Evolutionary conservation across 306 rosid genomes (phyloP), one percentile per base, ranked within the genome.

Genomic region (Prunus padus): DNA sequence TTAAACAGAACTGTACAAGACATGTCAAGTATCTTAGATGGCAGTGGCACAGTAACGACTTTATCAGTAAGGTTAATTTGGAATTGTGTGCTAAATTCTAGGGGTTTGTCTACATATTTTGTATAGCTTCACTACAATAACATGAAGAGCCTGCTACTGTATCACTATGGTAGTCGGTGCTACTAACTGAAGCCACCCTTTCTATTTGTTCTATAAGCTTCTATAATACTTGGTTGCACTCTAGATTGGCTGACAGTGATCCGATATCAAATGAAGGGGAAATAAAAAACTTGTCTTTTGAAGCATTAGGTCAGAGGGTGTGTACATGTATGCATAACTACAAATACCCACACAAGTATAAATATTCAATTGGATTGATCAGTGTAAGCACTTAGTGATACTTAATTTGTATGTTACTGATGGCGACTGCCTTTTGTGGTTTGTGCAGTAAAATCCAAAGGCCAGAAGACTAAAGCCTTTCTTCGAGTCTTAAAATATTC

Each of bases 401-500:
- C 9, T 44, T 47, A 28, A 66, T 56, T 52, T 67, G 19, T 46
- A 16, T 14, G 42, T 9, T 12, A 15, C 30, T 64, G 26, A 69
- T 30, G 44, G 30, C 70, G 15, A 81, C 72, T 56, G 46, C 5
- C 62, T 14, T 69, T 23, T 72, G 60, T 74, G 81, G 45, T 77
- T 81, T 76, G 46, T 82, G 96, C 84, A 95, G 99, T 86, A 44
- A 89, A 95, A 85, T 33, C 78, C 5, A 95, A 92, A 79, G 86
- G 63, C 57, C 90, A 85, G 76, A 85, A 88, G 80, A 89, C 93
- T 26, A 92, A 92, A 88, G 96, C 99, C 70, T 95, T 92, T 87
- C 86, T 95, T 77, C 95, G 96, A 75, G 99, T 95, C 78, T 76
- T 95, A 40, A 95, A 95, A 77, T 84, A 95, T 86, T 92, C 97